Conservation (phyloP, 1,284 basidiomycete species). For the Ustilago loliicola region DNA sequence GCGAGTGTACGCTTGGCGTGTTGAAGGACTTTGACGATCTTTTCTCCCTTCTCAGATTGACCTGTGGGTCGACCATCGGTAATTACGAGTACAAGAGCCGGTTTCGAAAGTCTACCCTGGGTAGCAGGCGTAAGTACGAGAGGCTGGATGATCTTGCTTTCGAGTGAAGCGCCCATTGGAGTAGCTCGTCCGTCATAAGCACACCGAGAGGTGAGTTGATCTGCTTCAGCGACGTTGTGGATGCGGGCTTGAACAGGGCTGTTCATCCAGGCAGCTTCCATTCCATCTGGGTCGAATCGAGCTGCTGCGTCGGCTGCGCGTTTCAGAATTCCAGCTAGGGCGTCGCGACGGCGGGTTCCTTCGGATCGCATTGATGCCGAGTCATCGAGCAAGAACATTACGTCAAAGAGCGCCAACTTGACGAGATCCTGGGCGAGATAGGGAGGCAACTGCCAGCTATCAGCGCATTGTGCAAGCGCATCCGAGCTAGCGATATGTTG, state of each 20-base stretch:
- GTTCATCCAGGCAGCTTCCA: slow-evolving; percentile 64
- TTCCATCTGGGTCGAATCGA: slow-evolving; percentile 59
- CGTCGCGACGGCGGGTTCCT: slow-evolving; percentile 40
- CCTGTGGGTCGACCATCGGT: slow-evolving; percentile 63
- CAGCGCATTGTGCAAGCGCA: slow-evolving; percentile 48
- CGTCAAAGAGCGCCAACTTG: slow-evolving; percentile 63
- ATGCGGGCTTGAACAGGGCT: slow-evolving; percentile 28
- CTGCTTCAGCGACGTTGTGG: slow-evolving; percentile 53
- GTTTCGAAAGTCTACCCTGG: slow-evolving; percentile 46
- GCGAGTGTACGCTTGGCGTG: slow-evolving; percentile 45
- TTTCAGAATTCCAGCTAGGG: slow-evolving; percentile 49
- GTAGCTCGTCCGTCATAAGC: slow-evolving; percentile 53
- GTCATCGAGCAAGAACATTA: slow-evolving; percentile 63
- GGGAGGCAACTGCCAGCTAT: slow-evolving; percentile 64
- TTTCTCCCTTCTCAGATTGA: slow-evolving; percentile 40
- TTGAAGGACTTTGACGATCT: slow-evolving; percentile 53
- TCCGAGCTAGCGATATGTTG: slow-evolving; percentile 54
- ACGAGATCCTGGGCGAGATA: slow-evolving; percentile 61
- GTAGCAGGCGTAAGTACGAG: slow-evolving; percentile 39
- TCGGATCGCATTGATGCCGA: slow-evolving; percentile 56
- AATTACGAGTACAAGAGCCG: slow-evolving; percentile 55
- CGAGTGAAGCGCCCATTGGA: slow-evolving; percentile 56
- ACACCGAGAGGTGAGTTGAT: slow-evolving; percentile 40
- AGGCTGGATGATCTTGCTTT: slow-evolving; percentile 50
- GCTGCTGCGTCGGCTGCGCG: slow-evolving; percentile 59